Evolutionary conservation across 1,139 yeast genomes (phyloP).

Genomic region (Candida mesenterica): DNA sequence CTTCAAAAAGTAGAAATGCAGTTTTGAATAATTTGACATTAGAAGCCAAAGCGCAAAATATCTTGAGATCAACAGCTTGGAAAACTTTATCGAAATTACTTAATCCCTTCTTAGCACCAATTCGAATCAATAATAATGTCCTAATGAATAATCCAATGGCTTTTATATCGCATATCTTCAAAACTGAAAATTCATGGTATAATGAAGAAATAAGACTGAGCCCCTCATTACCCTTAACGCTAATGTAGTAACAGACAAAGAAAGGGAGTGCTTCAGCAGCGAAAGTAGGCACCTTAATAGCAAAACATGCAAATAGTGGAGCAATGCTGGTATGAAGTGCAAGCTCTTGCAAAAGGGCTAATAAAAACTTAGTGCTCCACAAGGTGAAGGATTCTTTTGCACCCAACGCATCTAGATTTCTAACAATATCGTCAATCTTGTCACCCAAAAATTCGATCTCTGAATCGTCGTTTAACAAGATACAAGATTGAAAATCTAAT

Average conservation of each 20-base stretch:
- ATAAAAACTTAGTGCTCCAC: constrained; percentile 34
- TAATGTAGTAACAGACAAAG: constrained; percentile 24
- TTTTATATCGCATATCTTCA: constrained; percentile 11
- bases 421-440: constrained; percentile 14
- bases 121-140: constrained; percentile 42
- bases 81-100: constrained; percentile 36
- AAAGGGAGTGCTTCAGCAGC: constrained; percentile 25
- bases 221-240: constrained; percentile 15
- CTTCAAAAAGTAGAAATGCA: constrained; percentile 59
- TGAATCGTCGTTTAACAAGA: constrained; percentile 25
- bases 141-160: constrained; percentile 34
- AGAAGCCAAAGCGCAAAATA: constrained; percentile 36
- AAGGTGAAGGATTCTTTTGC: constrained; percentile 12
- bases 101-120: constrained; percentile 37
- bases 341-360: constrained; percentile 36
- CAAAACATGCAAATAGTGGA: constrained; percentile 26
- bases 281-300: constrained; percentile 21
- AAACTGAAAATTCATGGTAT: constrained; percentile 9
- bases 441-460: constrained; percentile 17
- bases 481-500: constrained; percentile 33
- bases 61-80: constrained; percentile 27
- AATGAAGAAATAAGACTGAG: not conserved
- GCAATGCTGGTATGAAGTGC: constrained; percentile 20
- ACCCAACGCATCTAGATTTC: constrained; percentile 9
- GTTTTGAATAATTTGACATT: constrained; percentile 38